phyloP scores from a whole-genome alignment of 176 grass and related monocot species.

The Olyra latifolia region DNA sequence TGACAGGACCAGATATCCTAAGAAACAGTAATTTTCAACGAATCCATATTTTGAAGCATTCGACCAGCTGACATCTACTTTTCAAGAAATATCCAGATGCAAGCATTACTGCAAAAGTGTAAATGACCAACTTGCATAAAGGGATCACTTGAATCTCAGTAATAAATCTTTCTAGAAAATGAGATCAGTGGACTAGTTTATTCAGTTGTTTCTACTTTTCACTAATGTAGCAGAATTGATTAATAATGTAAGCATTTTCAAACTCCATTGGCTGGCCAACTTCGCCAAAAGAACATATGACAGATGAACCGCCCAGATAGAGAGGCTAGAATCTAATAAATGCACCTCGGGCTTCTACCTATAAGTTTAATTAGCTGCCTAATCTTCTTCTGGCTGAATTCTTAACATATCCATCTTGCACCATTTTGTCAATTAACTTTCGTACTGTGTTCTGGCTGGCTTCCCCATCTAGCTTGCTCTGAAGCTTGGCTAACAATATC shows the following conservation, averaged over 20 bases:
- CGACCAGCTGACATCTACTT: neutral
- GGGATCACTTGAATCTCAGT: neutral
- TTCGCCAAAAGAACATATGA: neutral
- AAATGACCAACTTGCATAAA: neutral
- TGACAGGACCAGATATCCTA: neutral
- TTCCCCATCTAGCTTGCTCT: conserved; percentile 79
- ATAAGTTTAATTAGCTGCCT: conserved; percentile 53
- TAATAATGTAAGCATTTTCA: neutral
- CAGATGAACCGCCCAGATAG: neutral
- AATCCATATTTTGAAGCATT: neutral
- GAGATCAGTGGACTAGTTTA: neutral
- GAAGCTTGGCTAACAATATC: conserved; percentile 62
- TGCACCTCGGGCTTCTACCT: neutral
- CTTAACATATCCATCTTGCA: conserved; percentile 87
- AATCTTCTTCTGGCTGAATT: conserved; percentile 76
- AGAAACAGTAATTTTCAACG: neutral
- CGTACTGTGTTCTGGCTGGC: conserved; percentile 65
- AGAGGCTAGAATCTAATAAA: conserved; percentile 20
- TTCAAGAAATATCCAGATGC: neutral
- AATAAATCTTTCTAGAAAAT: conserved; percentile 2
- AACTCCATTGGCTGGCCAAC: neutral
- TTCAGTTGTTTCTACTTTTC: neutral
- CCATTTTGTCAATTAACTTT: conserved; percentile 93
- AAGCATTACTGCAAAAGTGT: conserved; percentile 3
- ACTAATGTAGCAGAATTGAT: neutral